Evolutionary conservation across 2,329 filamentous ascomycete species (phyloP), one percentile per base, ranked within the genome.

Genomic region (Cladobotryum protrusum): DNA sequence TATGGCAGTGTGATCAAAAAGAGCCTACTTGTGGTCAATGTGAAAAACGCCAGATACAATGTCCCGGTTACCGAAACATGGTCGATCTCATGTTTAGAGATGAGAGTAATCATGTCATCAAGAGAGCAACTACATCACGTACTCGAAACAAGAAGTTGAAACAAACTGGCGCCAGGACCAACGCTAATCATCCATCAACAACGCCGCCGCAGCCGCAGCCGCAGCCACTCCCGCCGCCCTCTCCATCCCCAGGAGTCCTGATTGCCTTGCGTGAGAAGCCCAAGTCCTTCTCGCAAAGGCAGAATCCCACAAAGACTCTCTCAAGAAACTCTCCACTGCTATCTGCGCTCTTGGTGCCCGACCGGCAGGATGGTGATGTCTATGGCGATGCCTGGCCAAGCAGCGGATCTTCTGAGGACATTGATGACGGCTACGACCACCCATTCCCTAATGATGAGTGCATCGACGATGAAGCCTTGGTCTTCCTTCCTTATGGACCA

Each of bases 21-120:
- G 69, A 72, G 42, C 73, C 74, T 9, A 69, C 71, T 43, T 81
- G 78, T 50, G 75, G 75, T 43, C 78, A 81, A 60, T 81, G 78
- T 59, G 68, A 71, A 45, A 77, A 78, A 58, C 72, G 75, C 39
- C 69, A 74, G 50, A 68, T 75, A 47, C 52, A 63, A 63, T 81
- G 78, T 52, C 77, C 77, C 32, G 78, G 78, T 49, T 81, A 81
- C 56, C 68, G 77, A 40, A 76, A 77, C 54, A 66, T 75, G 44
- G 71, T 78, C 37, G 77, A 81, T 55, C 69, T 81, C 53, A 78
- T 81, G 69, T 81, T 81, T 56, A 72, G 77, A 39, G 75, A 81
- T 57, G 75, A 81, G 60, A 81, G 74, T 54, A 72, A 70, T 32
- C 75, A 77, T 59, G 77, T 81, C 49, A 77, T 76, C 56, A 72